Evolutionary conservation across 2,329 filamentous ascomycete species (phyloP), one percentile per base, ranked within the genome.

Genomic region (Ophiosphaerella herpotricha): DNA sequence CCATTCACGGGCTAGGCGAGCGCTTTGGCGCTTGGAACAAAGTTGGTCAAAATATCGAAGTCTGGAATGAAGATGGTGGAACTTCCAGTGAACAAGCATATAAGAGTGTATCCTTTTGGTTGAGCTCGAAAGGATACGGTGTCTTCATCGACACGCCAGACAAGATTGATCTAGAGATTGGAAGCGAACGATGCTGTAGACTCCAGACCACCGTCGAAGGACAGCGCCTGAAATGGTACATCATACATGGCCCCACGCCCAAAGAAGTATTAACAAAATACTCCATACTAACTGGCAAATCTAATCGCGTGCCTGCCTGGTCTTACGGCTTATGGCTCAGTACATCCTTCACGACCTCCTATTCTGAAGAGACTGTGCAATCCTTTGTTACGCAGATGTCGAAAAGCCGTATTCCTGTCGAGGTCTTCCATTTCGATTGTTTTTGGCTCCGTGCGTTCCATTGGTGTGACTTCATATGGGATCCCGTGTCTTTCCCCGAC

Each of bases 381-480:
- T 78, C 78, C 8, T 90, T 90, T 70, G 78, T 90, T 18, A 82
- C 88, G 58, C 86, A 86, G 9, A 89, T 90, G 83, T 80, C 79
- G 54, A 76, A 81, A 41, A 81, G 85, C 2, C 80, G 82, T 39
- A 87, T 86, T 13, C 84, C 85, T 0, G 79, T 90, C 1, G 83
- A 87, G 33, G 86, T 89, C 3, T 90, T 90, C 71, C 88, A 90
- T 69, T 90, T 87, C 57, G 87, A 90, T 67, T 88, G 85, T 70
- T 90, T 89, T 78, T 90, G 87, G 87, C 85, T 90, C 79, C 85
- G 85, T 54, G 85, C 84, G 1, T 90, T 89, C 66, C 83, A 84
- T 48, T 90, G 87, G 87, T 89, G 86, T 50, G 87, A 90, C 68
- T 90, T 90, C 57, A 79, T 85, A 43, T 90, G 89, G 73, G 85